Percentiles rank a stretch among this genome's conserved stretches.
phyloP scores from a whole-genome alignment of 331 rosid species.

The Phaseolus coccineus region DNA sequence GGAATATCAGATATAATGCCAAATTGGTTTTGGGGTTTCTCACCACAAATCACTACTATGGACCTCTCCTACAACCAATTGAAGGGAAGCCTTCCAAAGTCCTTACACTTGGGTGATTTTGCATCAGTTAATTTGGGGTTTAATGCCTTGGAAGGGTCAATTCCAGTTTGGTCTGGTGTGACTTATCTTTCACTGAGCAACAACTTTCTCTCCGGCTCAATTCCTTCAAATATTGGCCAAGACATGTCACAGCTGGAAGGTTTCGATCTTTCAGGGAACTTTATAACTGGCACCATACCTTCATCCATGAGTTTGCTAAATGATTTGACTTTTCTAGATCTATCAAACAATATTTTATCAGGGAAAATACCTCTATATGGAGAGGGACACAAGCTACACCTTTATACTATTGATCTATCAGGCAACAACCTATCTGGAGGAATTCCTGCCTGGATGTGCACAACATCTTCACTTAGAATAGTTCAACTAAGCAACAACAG shows the following conservation, averaged over 20 bases:
- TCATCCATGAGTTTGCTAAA: background rate
- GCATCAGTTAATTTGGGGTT: background rate
- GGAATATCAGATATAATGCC: background rate
- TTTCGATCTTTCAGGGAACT: conserved; percentile 6
- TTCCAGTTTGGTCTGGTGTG: conserved; percentile 8
- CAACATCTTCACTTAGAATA: background rate
- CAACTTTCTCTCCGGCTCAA: background rate
- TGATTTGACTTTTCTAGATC: background rate
- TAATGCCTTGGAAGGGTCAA: background rate
- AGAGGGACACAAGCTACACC: background rate
- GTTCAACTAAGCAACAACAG: background rate
- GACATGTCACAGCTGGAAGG: background rate
- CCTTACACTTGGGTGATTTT: background rate
- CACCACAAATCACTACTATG: background rate
- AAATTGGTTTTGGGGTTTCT: conserved; percentile 4
- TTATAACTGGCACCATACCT: background rate
- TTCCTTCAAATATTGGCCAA: background rate
- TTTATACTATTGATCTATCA: background rate
- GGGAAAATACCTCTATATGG: background rate
- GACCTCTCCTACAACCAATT: background rate
- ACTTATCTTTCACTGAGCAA: background rate
- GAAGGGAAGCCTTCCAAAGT: conserved; percentile 2
- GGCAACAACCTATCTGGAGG: background rate
- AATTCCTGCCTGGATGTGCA: background rate
- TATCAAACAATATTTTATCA: background rate